Base-by-base conservation (phyloP, 768 basidiomycete genomes). In the Phallus indusiatus region DNA sequence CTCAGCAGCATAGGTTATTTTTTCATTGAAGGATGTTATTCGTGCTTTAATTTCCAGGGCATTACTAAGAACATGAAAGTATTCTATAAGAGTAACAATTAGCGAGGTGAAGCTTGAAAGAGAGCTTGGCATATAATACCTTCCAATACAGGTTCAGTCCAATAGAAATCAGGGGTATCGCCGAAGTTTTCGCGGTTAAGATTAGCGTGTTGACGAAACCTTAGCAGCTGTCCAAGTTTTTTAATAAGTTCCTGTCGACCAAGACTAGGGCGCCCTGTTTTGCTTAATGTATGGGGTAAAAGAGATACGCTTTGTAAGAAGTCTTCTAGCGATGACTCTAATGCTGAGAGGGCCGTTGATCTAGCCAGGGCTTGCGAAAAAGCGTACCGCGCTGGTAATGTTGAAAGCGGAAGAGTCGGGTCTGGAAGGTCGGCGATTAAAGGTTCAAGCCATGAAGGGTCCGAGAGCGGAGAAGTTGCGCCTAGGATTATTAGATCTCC, bases 401-500 rank as follows among this genome's bases (percentile, higher is more conserved):
- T 90, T 37, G 86, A 81, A 49, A 73, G 72, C 1, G 90, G 88
- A 20, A 90, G 78, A 8, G 62, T 11, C 7, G 68, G 65, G 5
- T 80, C 76, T 0, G 77, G 76, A 36, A 81, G 70, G 5, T 74
- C 75, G 18, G 69, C 67, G 20, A 75, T 78, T 12, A 76, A 64
- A 24, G 80, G 73, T 11, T 74, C 72, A 20, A 78, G 68, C 55
- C 80, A 76, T 35, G 50, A 59, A 21, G 63, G 70, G 28, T 71
- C 70, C 54, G 79, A 82, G n/a, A 86, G 73, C 12, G 81, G 76
- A 0, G 84, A 74, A 10, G 78, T 80, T 53, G 81, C 78, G 8
- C 94, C 94, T 17, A 96, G 81, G 57, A 96, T 88, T 59, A 95
- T 94, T 61, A 96, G 72, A 67, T 96, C 93, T 34, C 94, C 94